Conservation (phyloP, 192 early-diverging fungal species). For the Umbelopsis isabellina region DNA sequence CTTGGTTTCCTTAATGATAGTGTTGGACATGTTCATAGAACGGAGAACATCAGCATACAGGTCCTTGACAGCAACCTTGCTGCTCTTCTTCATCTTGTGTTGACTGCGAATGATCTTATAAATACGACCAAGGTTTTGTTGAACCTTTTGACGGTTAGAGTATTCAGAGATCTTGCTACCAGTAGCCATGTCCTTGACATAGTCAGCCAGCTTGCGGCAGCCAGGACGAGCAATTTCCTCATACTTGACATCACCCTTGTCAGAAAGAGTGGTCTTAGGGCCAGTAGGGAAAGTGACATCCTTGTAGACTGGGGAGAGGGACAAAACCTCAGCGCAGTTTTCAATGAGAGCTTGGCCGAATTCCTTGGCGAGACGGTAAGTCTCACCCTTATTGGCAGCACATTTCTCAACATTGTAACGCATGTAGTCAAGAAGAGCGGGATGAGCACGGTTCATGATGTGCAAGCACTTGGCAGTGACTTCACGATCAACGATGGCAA, state of each 20-base stretch:
- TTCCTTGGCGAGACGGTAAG: constrained; percentile 80
- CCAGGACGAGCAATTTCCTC: constrained; percentile 81
- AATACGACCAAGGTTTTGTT: constrained; percentile 76
- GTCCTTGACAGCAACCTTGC: constrained; percentile 68
- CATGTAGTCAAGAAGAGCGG: constrained; percentile 81
- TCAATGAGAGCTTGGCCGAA: constrained; percentile 83
- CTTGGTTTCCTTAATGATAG: constrained; percentile 63
- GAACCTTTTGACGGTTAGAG: constrained; percentile 75
- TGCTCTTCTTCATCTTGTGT: constrained; percentile 76
- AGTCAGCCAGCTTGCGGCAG: constrained; percentile 89
- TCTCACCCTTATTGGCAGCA: constrained; percentile 77
- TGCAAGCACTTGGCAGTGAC: constrained; percentile 88
- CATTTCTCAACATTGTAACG: constrained; percentile 84
- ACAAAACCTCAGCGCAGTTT: constrained; percentile 87
- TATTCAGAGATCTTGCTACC: constrained; percentile 74
- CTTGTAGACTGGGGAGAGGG: constrained; percentile 83
- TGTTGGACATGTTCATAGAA: constrained; percentile 75
- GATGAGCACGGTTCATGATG: constrained; percentile 91
- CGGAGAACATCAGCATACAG: constrained; percentile 75
- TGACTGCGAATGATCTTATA: constrained; percentile 81
- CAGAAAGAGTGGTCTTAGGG: constrained; percentile 79
- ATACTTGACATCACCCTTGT: constrained; percentile 84
- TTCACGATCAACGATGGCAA: constrained; percentile 89
- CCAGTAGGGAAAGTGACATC: constrained; percentile 86
- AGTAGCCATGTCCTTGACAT: constrained; percentile 85